A percentile compares a stretch with the other conserved stretches of the same genome.
These are phyloP conservation scores for Rhytidhysteron rufulum DNA, from an alignment of 2,329 filamentous ascomycete species.

Conservation along the genomic window DNA sequence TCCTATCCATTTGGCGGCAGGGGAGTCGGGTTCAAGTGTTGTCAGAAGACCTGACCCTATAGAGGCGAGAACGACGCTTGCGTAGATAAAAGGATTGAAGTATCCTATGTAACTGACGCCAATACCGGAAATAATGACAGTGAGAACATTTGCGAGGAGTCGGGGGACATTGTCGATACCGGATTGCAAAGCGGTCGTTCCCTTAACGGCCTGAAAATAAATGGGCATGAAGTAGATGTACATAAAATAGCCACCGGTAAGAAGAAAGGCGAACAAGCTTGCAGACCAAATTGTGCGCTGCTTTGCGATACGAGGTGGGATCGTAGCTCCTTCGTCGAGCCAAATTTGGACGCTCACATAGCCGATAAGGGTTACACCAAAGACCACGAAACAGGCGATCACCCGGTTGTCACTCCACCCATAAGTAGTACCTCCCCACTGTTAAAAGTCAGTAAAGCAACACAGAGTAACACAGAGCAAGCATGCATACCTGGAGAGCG, in stretches of 20 bases:
- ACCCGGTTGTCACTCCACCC: neutral
- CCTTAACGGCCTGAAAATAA: slow-evolving; percentile 36
- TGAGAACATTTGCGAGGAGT: slow-evolving; percentile 18
- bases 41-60: slow-evolving; percentile 22
- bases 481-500: neutral
- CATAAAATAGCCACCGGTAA: slow-evolving; percentile 6
- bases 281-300: slow-evolving; percentile 34
- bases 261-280: slow-evolving; percentile 7
- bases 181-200: slow-evolving; percentile 27
- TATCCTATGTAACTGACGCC: neutral
- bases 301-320: slow-evolving; percentile 13
- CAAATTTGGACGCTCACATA: neutral
- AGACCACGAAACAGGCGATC: neutral
- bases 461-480: neutral
- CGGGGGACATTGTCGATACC: slow-evolving; percentile 27
- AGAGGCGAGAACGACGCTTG: slow-evolving; percentile 17
- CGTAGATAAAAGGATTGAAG: slow-evolving; percentile 22
- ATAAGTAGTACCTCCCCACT: neutral
- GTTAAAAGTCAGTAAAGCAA: neutral
- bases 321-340: slow-evolving; percentile 1
- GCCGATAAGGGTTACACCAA: neutral
- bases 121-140: neutral
- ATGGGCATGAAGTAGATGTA: slow-evolving; percentile 19
- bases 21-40: slow-evolving; percentile 6
- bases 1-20: slow-evolving; percentile 18